Percentiles rank a stretch among this genome's conserved stretches.
These are phyloP conservation scores for Amanita molliuscula DNA, from an alignment of 768 basidiomycete species.

Conservation along the genomic window DNA sequence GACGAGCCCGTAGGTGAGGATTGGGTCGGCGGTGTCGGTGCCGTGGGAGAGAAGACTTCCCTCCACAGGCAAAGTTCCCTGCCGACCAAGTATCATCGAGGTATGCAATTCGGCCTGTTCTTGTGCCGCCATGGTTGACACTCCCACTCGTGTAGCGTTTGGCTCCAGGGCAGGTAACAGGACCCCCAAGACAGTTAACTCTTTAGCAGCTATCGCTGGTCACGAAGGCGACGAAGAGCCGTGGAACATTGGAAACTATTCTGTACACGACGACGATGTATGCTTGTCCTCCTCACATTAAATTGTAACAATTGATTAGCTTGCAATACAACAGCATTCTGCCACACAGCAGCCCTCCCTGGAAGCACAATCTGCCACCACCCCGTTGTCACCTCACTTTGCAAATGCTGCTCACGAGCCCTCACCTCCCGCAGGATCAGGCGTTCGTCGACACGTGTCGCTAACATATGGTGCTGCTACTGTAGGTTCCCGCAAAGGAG, in stretches of 20 bases:
- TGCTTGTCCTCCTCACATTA: slow-evolving; percentile 6
- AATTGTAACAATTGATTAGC: neutral
- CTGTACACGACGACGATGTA: slow-evolving; percentile 60
- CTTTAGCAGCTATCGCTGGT: slow-evolving; percentile 75
- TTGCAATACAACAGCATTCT: slow-evolving; percentile 12
- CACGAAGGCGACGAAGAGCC: slow-evolving; percentile 85
- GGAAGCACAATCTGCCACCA: slow-evolving; percentile 26
- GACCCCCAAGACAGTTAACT: slow-evolving; percentile 70
- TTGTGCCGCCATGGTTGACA: slow-evolving; percentile 6
- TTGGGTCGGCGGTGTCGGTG: slow-evolving; percentile 74
- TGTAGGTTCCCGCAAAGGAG: slow-evolving; percentile 38
- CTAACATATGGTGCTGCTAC: slow-evolving; percentile 61
- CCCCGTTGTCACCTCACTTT: slow-evolving; percentile 60
- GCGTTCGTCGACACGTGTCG: slow-evolving; percentile 72
- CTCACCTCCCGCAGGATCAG: slow-evolving; percentile 60
- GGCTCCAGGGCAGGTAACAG: slow-evolving; percentile 46
- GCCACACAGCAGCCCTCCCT: slow-evolving; percentile 18
- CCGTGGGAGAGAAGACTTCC: slow-evolving; percentile 73
- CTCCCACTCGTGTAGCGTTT: slow-evolving; percentile 29
- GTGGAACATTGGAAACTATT: slow-evolving; percentile 62
- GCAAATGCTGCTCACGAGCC: slow-evolving; percentile 36
- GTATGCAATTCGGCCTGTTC: slow-evolving; percentile 26
- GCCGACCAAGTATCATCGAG: slow-evolving; percentile 71
- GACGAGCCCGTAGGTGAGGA: slow-evolving; percentile 74
- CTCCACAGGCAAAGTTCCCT: slow-evolving; percentile 76